phyloP scores from a whole-genome alignment of 139 green algal species.

The Prasinococcaceae sp. region DNA sequence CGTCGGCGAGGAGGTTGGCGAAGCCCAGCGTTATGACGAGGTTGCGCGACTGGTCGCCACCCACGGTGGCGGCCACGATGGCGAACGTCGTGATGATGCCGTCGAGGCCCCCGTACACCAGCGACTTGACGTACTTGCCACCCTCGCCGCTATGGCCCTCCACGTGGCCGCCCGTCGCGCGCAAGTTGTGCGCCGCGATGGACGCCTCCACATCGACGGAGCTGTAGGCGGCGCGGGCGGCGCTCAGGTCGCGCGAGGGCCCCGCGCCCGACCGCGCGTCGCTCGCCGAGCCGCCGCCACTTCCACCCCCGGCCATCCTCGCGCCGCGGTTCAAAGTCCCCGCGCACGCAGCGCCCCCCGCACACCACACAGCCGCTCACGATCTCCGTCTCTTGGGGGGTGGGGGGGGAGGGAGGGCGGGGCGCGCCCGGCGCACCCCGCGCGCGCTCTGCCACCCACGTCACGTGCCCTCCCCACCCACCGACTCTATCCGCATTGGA shows the following conservation, averaged over 20 bases:
- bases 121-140: slow-evolving; percentile 8
- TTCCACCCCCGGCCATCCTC: too few relatives aligned
- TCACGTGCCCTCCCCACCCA: too few relatives aligned
- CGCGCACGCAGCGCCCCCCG: too few relatives aligned
- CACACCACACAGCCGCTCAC: too few relatives aligned
- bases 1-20: slow-evolving; percentile 17
- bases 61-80: slow-evolving; percentile 7
- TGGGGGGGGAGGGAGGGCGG: too few relatives aligned
- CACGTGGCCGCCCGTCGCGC: neutral
- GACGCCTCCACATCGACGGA: neutral
- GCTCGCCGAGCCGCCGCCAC: too few relatives aligned
- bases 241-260: neutral
- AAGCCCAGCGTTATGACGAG: slow-evolving; percentile 16
- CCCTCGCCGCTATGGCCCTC: neutral
- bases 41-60: neutral
- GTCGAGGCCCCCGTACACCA: slow-evolving; percentile 13
- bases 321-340: too few relatives aligned
- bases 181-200: slow-evolving; percentile 1
- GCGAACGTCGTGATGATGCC: slow-evolving; percentile 19
- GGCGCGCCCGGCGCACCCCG: too few relatives aligned
- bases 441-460: too few relatives aligned
- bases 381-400: too few relatives aligned
- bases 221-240: slow-evolving; percentile 2
- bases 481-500: too few relatives aligned
- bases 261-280: too few relatives aligned